Evolutionary conservation across 352 stramenopile genomes (phyloP).

Genomic region (Phytopythium chamaehyphon): DNA sequence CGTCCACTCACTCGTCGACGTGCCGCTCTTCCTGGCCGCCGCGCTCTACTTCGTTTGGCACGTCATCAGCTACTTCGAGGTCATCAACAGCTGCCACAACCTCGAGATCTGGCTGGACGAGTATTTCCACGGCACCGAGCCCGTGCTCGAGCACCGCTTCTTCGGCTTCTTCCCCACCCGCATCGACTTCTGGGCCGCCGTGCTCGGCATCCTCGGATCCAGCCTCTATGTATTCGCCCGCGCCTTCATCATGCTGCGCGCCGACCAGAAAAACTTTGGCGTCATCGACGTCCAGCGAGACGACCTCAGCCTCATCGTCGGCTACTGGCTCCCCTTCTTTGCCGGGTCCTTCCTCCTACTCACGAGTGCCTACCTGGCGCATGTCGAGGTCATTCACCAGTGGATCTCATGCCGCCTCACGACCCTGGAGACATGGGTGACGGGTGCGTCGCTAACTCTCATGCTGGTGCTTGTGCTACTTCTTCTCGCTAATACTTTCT

Average conservation of each 20-base stretch:
- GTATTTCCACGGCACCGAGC: conserved; percentile 75
- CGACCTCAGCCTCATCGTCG: conserved; percentile 61
- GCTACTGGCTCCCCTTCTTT: conserved; percentile 84
- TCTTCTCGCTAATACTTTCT: background rate
- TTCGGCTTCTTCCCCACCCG: conserved; percentile 75
- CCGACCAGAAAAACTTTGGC: conserved; percentile 64
- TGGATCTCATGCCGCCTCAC: conserved; percentile 78
- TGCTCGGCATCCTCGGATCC: conserved; percentile 58
- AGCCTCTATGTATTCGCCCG: conserved; percentile 59
- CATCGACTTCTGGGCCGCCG: conserved; percentile 80
- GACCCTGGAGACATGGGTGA: conserved; percentile 18
- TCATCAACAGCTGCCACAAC: conserved; percentile 88
- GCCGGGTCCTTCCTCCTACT: conserved; percentile 73
- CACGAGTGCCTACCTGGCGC: conserved; percentile 68
- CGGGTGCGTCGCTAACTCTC: conserved; percentile 12
- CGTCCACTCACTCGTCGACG: conserved; percentile 47
- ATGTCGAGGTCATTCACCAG: conserved; percentile 81
- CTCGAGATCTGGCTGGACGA: conserved; percentile 85
- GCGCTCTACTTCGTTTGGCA: conserved; percentile 55
- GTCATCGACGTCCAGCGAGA: conserved; percentile 63
- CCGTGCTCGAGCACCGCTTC: conserved; percentile 61
- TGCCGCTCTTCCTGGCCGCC: conserved; percentile 54
- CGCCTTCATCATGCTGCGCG: conserved; percentile 47
- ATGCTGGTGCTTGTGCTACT: background rate
- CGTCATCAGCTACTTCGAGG: conserved; percentile 75